Base-by-base conservation (phyloP, 371 early-diverging fungal species). In the Saksenaea oblongispora region DNA sequence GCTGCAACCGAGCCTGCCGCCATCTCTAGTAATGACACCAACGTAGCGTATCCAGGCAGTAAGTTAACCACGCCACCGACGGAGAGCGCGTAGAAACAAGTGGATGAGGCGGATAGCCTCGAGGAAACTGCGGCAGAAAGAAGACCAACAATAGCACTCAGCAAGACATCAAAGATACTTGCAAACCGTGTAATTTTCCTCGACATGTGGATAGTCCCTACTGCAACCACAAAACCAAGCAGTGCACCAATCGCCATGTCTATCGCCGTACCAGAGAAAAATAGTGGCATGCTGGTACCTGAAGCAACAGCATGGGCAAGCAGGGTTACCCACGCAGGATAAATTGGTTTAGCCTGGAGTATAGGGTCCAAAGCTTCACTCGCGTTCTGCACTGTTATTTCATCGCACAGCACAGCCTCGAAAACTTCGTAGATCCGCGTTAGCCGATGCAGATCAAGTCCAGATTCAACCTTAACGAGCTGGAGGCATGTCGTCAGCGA, bases 1-100 rank as follows among this genome's bases (percentile, higher is more conserved):
- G 91, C 86, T 34, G 90, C 86, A 64, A 91, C 80, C 64, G 91
- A 89, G 11, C 93, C 85, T 15, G 91, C 85, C 2, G 88, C 81
- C 8, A 94, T 80, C 66, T 94, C 94, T 18, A 92, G 84, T 54
- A 92, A 83, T 18, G 87, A 73, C 15, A 86, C 79, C 5, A 91
- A 85, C 17, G 92, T 84, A 0, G 84, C 73, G 37, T 85, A 78
- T 8, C 91, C 91, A 1, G 91, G 91, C 15, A 91, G 75, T 37
- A 89, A 64, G 31, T 81, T 80, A 24, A 87, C 82, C 5, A 87
- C 76, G 17, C 85, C 88, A 0, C 83, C 80, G n/a, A 91, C 59
- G 11, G 86, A 82, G 31, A 90, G 78, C 1, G 86, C 81, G 42
- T 83, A 70, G 47, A 80, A 78, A 59, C 89, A 86, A n/a, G 87